A percentile compares a stretch with the other conserved stretches of the same genome.
Conservation (phyloP, 257 asterid genomes). For the Coffea eugenioides region DNA sequence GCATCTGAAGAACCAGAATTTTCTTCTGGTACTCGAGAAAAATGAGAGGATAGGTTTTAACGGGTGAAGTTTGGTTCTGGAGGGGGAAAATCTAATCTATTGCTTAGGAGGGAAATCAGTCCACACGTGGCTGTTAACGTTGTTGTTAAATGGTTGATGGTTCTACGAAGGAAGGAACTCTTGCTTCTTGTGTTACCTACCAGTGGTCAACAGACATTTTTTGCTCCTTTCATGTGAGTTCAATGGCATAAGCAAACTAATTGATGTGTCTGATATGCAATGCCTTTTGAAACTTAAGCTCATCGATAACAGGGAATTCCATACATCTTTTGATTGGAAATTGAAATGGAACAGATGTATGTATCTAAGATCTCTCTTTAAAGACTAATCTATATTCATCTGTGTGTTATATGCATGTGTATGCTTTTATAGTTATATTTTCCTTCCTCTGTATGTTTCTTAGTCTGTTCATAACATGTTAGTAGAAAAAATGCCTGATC, state of each 20-base stretch:
- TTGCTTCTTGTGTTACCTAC: neutral
- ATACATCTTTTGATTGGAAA: neutral
- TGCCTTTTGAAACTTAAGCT: neutral
- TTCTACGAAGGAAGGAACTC: neutral
- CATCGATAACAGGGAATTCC: neutral
- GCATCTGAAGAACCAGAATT: neutral
- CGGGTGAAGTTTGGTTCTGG: neutral
- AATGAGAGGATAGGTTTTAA: neutral
- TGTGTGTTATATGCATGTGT: neutral
- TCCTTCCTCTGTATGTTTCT: neutral
- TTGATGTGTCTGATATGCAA: neutral
- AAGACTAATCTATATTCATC: neutral
- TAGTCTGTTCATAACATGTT: neutral
- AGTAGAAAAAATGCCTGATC: neutral
- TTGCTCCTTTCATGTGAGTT: neutral
- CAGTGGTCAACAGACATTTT: neutral
- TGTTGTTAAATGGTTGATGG: neutral
- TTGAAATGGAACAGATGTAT: neutral
- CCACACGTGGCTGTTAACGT: neutral
- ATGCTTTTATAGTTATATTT: neutral
- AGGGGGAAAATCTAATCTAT: neutral
- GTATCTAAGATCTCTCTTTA: neutral
- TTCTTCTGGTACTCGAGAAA: neutral
- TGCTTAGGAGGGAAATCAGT: neutral
- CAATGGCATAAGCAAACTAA: conserved; percentile 1